phyloP scores from a whole-genome alignment of 805 yeast genomes.

The Saccharomycopsis sp. region DNA sequence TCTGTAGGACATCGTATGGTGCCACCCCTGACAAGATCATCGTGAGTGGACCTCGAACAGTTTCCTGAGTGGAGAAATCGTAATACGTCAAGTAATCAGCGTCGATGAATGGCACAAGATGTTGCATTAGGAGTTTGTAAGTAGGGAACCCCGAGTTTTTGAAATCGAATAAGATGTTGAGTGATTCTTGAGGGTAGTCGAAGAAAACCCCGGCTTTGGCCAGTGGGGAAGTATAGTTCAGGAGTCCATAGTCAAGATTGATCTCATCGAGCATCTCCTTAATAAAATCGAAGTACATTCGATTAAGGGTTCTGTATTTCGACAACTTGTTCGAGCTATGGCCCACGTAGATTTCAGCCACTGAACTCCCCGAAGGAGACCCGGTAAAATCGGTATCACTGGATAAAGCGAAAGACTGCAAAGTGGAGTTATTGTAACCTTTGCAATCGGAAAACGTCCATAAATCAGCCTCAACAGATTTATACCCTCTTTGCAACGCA shows the following conservation, averaged over 20 bases:
- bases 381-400: slow-evolving; percentile 8
- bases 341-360: slow-evolving; percentile 49
- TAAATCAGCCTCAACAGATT: slow-evolving; percentile 58
- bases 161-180: slow-evolving; percentile 44
- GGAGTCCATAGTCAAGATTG: slow-evolving; percentile 12
- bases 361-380: slow-evolving; percentile 25
- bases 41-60: slow-evolving; percentile 12
- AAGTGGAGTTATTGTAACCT: slow-evolving; percentile 7
- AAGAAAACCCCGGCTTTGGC: slow-evolving; percentile 36
- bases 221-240: not conserved
- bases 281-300: slow-evolving; percentile 50
- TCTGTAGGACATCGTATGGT: slow-evolving; percentile 24
- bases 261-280: slow-evolving; percentile 36
- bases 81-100: slow-evolving; percentile 21
- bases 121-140: slow-evolving; percentile 38
- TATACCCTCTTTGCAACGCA: slow-evolving; percentile 45
- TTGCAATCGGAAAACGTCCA: slow-evolving; percentile 33
- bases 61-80: slow-evolving; percentile 6
- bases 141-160: slow-evolving; percentile 39
- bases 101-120: slow-evolving; percentile 42
- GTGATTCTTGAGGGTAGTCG: slow-evolving; percentile 42
- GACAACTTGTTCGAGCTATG: slow-evolving; percentile 46
- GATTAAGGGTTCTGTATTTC: slow-evolving; percentile 38
- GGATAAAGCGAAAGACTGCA: slow-evolving; percentile 12
- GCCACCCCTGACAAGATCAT: slow-evolving; percentile 15